Percentiles rank a stretch among this genome's conserved stretches.
These are phyloP conservation scores for Adansonia madagascariensis DNA, from an alignment of 441 rosid genomes.

Conservation along the genomic window DNA sequence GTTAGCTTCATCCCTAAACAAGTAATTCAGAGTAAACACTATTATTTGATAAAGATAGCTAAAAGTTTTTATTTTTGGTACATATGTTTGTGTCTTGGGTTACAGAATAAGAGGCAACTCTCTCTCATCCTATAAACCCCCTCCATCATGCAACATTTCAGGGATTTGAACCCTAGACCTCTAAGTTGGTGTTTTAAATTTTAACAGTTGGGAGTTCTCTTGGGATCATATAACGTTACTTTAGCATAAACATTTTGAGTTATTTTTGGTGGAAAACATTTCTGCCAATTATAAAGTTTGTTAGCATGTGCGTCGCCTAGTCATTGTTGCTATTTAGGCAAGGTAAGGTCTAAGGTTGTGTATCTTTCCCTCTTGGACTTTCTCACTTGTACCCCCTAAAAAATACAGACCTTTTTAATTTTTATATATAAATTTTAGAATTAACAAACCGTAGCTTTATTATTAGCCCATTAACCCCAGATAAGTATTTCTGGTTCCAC, in stretches of 20 bases:
- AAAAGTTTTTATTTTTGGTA: conserved; percentile 10
- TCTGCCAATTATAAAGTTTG: neutral
- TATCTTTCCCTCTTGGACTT: conserved; percentile 10
- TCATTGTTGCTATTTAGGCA: neutral
- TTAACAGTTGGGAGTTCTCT: neutral
- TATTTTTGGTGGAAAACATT: conserved; percentile 1
- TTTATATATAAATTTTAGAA: conserved; percentile 11
- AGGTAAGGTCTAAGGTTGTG: conserved; percentile 10
- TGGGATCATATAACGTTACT: neutral
- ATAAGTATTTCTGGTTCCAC: neutral
- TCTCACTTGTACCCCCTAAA: neutral
- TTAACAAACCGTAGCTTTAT: conserved; percentile 18
- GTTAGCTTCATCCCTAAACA: neutral
- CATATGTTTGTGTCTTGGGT: neutral
- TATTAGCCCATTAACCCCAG: neutral
- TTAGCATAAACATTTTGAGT: neutral
- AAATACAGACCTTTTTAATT: neutral
- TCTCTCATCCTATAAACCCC: neutral
- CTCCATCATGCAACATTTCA: neutral
- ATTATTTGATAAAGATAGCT: conserved; percentile 8
- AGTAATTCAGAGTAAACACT: conserved; percentile 9
- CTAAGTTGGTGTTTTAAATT: neutral
- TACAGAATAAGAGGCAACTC: conserved; percentile 9
- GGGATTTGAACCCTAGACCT: neutral
- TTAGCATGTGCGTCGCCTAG: neutral